phyloP scores from a whole-genome alignment of 2,329 filamentous ascomycete genomes.

The Acrocalymma vagum region DNA sequence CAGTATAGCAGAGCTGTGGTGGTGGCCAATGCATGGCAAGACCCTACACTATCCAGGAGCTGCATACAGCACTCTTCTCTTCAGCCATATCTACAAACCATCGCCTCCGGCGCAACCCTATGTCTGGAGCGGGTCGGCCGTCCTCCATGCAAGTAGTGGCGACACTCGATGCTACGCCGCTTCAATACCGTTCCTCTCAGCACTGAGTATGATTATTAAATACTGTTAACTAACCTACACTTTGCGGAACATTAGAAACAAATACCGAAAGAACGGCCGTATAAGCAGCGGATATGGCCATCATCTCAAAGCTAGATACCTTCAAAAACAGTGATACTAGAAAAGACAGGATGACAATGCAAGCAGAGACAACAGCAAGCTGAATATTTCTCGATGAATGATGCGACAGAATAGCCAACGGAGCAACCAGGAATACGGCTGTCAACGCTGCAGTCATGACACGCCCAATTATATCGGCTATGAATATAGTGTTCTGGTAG shows the following conservation, averaged over 20 bases:
- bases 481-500: slow-evolving; percentile 31
- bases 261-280: slow-evolving; percentile 29
- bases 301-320: slow-evolving; percentile 32
- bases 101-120: no score
- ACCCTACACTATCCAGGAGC: slow-evolving; percentile 11
- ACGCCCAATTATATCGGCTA: slow-evolving; percentile 27
- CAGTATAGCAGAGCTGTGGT: slow-evolving; percentile 5
- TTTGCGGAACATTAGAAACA: slow-evolving; percentile 21
- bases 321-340: slow-evolving; percentile 27
- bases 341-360: slow-evolving; percentile 22
- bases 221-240: no score
- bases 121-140: no score
- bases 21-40: slow-evolving; percentile 9
- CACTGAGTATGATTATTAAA: no score
- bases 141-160: no score
- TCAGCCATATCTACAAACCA: slow-evolving; percentile 14
- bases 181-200: no score
- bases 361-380: slow-evolving; percentile 22
- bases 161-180: no score
- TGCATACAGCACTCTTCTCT: slow-evolving; percentile 12
- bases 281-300: slow-evolving; percentile 29
- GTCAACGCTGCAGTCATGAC: slow-evolving; percentile 24
- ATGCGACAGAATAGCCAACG: slow-evolving; percentile 25
- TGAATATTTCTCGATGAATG: slow-evolving; percentile 18
- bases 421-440: slow-evolving; percentile 26